Base-by-base conservation (phyloP, 2,329 filamentous ascomycete genomes). In the Aspergillus alliaceus region DNA sequence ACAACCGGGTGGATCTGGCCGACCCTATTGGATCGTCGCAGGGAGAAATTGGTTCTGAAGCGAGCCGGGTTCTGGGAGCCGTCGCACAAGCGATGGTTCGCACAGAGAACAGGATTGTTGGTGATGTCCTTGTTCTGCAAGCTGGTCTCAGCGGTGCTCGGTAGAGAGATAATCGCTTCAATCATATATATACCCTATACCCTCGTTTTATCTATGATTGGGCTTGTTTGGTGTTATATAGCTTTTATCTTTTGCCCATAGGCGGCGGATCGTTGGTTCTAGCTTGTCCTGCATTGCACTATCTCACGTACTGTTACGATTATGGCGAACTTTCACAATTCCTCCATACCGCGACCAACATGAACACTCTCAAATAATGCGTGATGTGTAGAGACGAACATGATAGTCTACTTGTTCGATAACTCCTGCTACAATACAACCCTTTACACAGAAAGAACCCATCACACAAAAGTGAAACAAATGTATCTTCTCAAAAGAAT, bases 111-210 rank as follows among this genome's bases (percentile, higher is more conserved):
- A 82, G 81, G 12, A 73, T 89, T n/a, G 82, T 81, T 61, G 85
- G 87, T 0, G 91, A 89, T 71, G 75, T 92, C 25, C 76, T 92
- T 53, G 83, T 92, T 54, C 80, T 93, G 27, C 86, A 91, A 74
- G 88, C 87, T 35, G 79, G 74, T 4, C n/a, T 5, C n/a, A 4
- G 15, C 32, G 50, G 18, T 29, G 4, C 2, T 20, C 46, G 25
- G 18, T 8, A 48, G 9, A 31, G 11, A 32, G 4, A 1, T 32
- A 32, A 22, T 32, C 27, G 15, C 44, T 32, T n/a, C 3, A 29
- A 5, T 27, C 15, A 18, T 22, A 15, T 32, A 29, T 44, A 22
- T n/a, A 22, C 25, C 44, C 29, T 48, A 34, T 22, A 22, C 9
- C 44, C 1, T 44, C 24, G 40, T 29, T n/a, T 27, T 44, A 9